These are phyloP conservation scores for Buxus sempervirens DNA, from an alignment of 164 flowering plant species.

Conservation along the genomic window DNA sequence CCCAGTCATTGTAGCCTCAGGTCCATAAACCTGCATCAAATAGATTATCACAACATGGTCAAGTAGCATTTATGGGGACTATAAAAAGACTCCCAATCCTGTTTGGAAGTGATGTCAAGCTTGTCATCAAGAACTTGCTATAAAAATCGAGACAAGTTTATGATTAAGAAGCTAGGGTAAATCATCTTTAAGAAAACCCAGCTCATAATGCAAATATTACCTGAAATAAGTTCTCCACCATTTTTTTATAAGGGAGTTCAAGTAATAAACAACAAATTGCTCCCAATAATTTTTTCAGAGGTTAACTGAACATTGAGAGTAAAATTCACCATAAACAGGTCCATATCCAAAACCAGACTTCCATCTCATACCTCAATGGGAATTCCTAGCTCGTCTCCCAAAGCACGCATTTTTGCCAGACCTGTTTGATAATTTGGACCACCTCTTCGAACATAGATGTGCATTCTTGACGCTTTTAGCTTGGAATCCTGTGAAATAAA, in stretches of 20 bases:
- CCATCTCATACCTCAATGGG: constrained; percentile 65
- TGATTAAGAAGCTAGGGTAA: not conserved
- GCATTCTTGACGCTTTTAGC: constrained; percentile 85
- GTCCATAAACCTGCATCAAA: constrained; percentile 75
- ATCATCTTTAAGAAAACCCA: not conserved
- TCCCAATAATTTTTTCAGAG: not conserved
- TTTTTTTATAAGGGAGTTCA: not conserved
- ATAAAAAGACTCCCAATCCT: too few relatives aligned
- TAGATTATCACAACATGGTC: not conserved
- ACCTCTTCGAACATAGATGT: constrained; percentile 86
- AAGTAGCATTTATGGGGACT: not conserved
- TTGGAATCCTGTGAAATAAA: constrained; percentile 55
- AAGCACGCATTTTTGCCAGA: constrained; percentile 76
- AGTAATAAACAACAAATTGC: not conserved
- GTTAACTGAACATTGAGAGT: not conserved
- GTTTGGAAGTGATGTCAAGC: too few relatives aligned
- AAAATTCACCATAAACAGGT: not conserved
- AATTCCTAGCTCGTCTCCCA: constrained; percentile 79
- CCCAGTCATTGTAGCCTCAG: constrained; percentile 95
- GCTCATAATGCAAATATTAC: not conserved
- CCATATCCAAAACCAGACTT: not conserved
- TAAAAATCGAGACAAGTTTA: too few relatives aligned
- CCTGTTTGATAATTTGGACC: constrained; percentile 96
- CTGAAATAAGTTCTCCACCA: not conserved
- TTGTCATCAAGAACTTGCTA: too few relatives aligned